Evolutionary conservation across 2,329 filamentous ascomycete genomes (phyloP).

Genomic region (Phaeomoniella chlamydospora): DNA sequence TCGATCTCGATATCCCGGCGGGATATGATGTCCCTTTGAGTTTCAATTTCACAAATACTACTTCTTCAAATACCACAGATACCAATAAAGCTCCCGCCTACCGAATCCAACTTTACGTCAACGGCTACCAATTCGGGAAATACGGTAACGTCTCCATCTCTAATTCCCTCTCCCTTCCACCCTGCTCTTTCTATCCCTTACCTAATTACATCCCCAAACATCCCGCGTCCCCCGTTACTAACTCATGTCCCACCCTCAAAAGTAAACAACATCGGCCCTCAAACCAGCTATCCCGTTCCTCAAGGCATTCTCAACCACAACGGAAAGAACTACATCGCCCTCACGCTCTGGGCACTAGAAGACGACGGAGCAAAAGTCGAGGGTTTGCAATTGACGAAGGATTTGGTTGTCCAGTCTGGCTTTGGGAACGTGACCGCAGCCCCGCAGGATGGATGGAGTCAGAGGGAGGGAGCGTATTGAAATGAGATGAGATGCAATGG

Average conservation of each 20-base stretch:
- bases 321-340: slow-evolving; percentile 53
- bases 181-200: background rate
- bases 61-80: slow-evolving; percentile 1
- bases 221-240: no score
- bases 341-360: slow-evolving; percentile 57
- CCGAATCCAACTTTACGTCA: slow-evolving; percentile 54
- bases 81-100: slow-evolving; percentile 23
- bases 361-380: slow-evolving; percentile 40
- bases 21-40: slow-evolving; percentile 42
- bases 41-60: slow-evolving; percentile 27
- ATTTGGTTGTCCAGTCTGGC: slow-evolving; percentile 36
- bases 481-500: no score
- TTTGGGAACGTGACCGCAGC: slow-evolving; percentile 30
- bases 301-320: slow-evolving; percentile 58
- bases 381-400: slow-evolving; percentile 34
- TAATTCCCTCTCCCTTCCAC: slow-evolving; percentile 36
- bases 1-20: slow-evolving; percentile 34
- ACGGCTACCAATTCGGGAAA: slow-evolving; percentile 61
- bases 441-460: slow-evolving; percentile 29
- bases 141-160: slow-evolving; percentile 33
- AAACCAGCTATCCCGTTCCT: slow-evolving; percentile 56
- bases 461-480: slow-evolving; percentile 38
- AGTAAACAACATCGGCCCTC: slow-evolving; percentile 58
- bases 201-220: no score
- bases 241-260: background rate